Evolutionary conservation across 106 monocot species (phyloP), one percentile per base, ranked within the genome.

Genomic region (Posidonia australis): DNA sequence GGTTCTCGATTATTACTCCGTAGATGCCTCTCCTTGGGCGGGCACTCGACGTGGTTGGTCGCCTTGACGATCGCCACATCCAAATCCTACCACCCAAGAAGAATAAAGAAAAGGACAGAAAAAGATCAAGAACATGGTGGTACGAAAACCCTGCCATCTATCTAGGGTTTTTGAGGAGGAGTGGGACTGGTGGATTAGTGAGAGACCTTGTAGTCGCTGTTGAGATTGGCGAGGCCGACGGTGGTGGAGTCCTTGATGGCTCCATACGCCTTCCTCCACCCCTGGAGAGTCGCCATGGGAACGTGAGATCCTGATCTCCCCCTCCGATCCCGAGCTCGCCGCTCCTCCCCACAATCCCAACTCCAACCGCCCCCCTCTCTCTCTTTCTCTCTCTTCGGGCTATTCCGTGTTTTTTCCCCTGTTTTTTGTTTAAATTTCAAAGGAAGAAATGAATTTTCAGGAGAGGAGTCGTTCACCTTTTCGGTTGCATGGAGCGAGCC

Each of bases 151-250:
- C n/a, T n/a, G n/a, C n/a, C n/a, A n/a, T n/a, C n/a, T n/a, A n/a
- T n/a, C n/a, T n/a, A n/a, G n/a, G n/a, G n/a, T n/a, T n/a, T n/a
- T n/a, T n/a, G n/a, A n/a, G n/a, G n/a, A n/a, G n/a, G n/a, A 36
- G 36, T 36, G 36, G 36, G 5, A 7, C 5, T 17, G 16, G 26
- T 23, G 58, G 28, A 2, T 29, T 58, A 27, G 12, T 29, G 27
- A n/a, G 21, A 62, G 26, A 94, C 96, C 90, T 90, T 96, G 74
- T 80, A 96, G 63, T 96, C 96, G 78, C 90, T 90, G 80, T 90
- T 96, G 80, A 96, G 78, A 56, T 90, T 90, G 18, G 96, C 96
- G 63, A 96, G 80, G 21, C 90, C 77, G 76, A 96, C 96, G 44
- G 81, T 90, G 67, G 96, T 96, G 67, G 84, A 66, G 70, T 96